Base-by-base conservation (phyloP, 495 filamentous ascomycete species). In the Penicillium antarcticum region DNA sequence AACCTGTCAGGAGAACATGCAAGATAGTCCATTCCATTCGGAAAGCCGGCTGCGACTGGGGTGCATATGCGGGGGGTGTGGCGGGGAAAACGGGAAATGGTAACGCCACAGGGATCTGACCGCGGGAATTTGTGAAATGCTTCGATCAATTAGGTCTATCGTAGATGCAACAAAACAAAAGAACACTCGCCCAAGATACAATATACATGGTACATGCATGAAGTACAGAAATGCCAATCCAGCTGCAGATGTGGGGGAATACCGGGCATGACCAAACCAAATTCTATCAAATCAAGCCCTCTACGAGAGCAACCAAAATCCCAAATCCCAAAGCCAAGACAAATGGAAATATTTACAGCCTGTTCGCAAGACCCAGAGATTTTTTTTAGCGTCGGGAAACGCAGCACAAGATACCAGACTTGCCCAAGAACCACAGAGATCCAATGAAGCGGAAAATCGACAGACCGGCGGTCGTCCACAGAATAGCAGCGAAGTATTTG, bases 341-440 rank as follows among this genome's bases (percentile, higher is more conserved):
- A 36, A 29, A 39, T 5, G 44, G 45, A 43, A 37, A 37, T 62
- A 65, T 62, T 42, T 65, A 65, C 62, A 65, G 21, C 32, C 19
- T 11, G 36, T 10, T 29, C n/a, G 26, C 13, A 42, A 2, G 18
- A 3, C 26, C 34, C 9, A 31, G 17, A 31, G 5, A 6, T 21
- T 7, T 1, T 7, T 1, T 21, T 38, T 61, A 66, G 23, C 89
- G 84, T 62, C 88, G 81, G 43, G 84, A 80, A 62, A 96, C 90
- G 76, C 91, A 96, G 82, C 88, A 94, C 74, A 95, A 82, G 63
- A 97, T 83, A 60, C 92, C 92, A 19, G 89, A 89, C 68, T 82
- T 84, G 53, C 85, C 88, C 52, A 97, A 75, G 83, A 97, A 97
- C 82, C 84, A 96, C 57, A 88, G 71, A 66, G 91, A 92, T 50